Evolutionary conservation across 228 moss, liverwort and hornwort species (phyloP).

Genomic region (Sphagnum fallax): DNA sequence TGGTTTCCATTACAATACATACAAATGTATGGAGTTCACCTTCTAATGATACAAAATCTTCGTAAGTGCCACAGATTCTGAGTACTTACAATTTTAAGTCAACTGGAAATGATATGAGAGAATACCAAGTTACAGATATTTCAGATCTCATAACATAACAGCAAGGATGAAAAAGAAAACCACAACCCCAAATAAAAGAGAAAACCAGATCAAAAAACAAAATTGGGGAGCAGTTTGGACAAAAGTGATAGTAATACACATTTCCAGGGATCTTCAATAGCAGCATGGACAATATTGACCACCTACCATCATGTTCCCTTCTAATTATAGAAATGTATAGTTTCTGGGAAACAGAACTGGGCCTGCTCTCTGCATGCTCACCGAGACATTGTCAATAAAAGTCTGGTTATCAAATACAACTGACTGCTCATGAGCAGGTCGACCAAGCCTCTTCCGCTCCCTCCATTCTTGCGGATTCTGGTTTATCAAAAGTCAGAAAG

Average conservation of each 20-base stretch:
- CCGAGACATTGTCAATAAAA: conserved; percentile 47
- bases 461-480: conserved; percentile 83
- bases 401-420: conserved; percentile 25
- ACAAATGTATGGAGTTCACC: no score
- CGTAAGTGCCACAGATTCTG: no score
- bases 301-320: neutral
- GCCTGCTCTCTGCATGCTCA: conserved; percentile 14
- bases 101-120: no score
- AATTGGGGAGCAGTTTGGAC: no score
- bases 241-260: no score
- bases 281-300: no score
- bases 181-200: neutral
- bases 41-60: no score
- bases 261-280: no score
- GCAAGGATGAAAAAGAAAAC: no score
- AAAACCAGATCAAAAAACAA: neutral
- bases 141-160: no score
- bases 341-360: neutral
- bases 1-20: neutral
- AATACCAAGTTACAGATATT: no score
- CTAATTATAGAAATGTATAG: neutral
- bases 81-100: no score
- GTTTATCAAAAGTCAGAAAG: neutral
- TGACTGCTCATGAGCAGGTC: conserved; percentile 63
- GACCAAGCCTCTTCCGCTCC: conserved; percentile 83